phyloP scores from a whole-genome alignment of 2,329 filamentous ascomycete genomes.

The Tympanopsis confertula region DNA sequence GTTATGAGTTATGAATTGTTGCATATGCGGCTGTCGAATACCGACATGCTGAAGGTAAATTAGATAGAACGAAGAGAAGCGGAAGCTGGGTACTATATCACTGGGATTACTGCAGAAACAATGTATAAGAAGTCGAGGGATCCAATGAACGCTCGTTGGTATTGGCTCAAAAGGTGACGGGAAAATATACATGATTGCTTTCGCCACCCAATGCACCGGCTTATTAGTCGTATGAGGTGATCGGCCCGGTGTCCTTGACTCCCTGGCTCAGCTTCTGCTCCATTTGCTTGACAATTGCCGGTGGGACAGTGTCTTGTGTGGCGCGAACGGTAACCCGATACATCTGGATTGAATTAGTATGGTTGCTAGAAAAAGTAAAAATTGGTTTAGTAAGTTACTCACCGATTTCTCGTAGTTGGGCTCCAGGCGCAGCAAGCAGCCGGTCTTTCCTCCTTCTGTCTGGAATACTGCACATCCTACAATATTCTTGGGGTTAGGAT shows the following conservation, averaged over 20 bases:
- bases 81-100: too few species aligned
- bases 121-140: too few species aligned
- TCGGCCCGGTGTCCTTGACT: slow-evolving; percentile 26
- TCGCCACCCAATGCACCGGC: too few species aligned
- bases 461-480: slow-evolving; percentile 84
- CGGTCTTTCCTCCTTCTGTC: slow-evolving; percentile 76
- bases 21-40: too few species aligned
- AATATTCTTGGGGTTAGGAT: slow-evolving; percentile 86
- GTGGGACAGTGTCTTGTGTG: slow-evolving; percentile 80
- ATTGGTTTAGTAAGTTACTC: slow-evolving; percentile 24
- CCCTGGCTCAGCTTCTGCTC: slow-evolving; percentile 60
- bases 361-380: not conserved
- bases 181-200: too few species aligned
- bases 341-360: slow-evolving; percentile 64
- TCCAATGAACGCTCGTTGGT: too few species aligned
- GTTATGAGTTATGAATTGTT: not conserved
- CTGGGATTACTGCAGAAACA: too few species aligned
- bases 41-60: too few species aligned
- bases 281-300: slow-evolving; percentile 73
- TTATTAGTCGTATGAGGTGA: too few species aligned
- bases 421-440: slow-evolving; percentile 84
- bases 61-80: too few species aligned
- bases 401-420: slow-evolving; percentile 89
- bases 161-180: too few species aligned
- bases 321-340: slow-evolving; percentile 86